A percentile compares a stretch with the other conserved stretches of the same genome.
phyloP scores from a whole-genome alignment of 192 early-diverging fungal species.

The Glomus cerebriforme region DNA sequence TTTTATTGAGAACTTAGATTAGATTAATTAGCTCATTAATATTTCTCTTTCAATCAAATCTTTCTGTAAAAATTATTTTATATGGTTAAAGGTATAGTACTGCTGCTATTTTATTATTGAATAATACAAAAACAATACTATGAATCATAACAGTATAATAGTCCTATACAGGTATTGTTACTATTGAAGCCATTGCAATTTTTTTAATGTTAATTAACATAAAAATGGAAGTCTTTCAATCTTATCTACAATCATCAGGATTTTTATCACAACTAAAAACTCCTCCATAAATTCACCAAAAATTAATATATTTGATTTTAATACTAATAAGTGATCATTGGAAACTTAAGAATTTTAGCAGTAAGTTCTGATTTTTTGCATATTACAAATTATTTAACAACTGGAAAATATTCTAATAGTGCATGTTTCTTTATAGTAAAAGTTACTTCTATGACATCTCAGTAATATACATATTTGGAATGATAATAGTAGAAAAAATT shows the following conservation, averaged over 20 bases:
- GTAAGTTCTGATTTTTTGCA: not conserved
- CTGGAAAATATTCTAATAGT: not conserved
- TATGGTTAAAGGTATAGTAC: slow-evolving; percentile 1
- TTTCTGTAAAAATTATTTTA: slow-evolving; percentile 10
- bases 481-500: slow-evolving; percentile 17
- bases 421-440: not conserved
- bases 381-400: not conserved
- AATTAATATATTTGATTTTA: slow-evolving; percentile 5
- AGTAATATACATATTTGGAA: slow-evolving; percentile 4
- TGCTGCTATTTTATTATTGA: slow-evolving; percentile 5
- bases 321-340: slow-evolving; percentile 13
- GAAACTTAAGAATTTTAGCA: not conserved
- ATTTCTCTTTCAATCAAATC: slow-evolving; percentile 12
- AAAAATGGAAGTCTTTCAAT: slow-evolving; percentile 3
- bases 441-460: slow-evolving; percentile 11
- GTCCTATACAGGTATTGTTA: slow-evolving; percentile 16
- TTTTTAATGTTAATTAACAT: slow-evolving; percentile 3
- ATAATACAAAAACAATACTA: slow-evolving; percentile 15
- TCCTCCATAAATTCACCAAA: slow-evolving; percentile 1
- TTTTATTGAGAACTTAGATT: slow-evolving; percentile 4
- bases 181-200: not conserved
- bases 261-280: not conserved
- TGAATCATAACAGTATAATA: slow-evolving; percentile 11
- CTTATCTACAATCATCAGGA: not conserved
- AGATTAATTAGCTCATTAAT: not conserved